Conservation (phyloP, 2,329 filamentous ascomycete genomes). For the Penicillium crustosum region DNA sequence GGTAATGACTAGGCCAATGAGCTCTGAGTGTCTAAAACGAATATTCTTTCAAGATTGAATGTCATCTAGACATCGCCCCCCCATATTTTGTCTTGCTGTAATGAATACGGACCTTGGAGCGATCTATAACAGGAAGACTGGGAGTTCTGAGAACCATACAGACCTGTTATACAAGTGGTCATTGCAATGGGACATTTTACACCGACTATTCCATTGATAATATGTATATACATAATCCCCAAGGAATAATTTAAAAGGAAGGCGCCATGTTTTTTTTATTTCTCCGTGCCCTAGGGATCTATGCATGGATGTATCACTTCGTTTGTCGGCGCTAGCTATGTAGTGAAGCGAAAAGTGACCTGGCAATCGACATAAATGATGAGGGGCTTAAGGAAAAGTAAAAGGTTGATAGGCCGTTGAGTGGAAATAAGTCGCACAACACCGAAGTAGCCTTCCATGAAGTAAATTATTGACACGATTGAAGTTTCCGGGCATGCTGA, state of each 20-base stretch:
- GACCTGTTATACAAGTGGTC: too few species aligned
- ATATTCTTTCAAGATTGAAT: not conserved
- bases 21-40: not conserved
- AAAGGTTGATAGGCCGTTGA: not conserved
- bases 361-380: not conserved
- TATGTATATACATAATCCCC: not conserved
- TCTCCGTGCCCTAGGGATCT: not conserved
- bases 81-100: fast-evolving
- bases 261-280: not conserved
- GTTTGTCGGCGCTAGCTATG: not conserved
- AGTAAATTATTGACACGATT: not conserved
- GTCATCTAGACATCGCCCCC: too few species aligned
- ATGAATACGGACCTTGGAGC: fast-evolving
- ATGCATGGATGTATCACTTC: not conserved
- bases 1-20: not conserved
- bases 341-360: not conserved
- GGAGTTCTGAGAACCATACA: not conserved
- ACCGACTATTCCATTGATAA: too few species aligned
- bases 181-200: not conserved
- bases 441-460: not conserved
- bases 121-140: not conserved
- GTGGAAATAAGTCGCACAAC: not conserved
- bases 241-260: not conserved
- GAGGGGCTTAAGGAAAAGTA: not conserved
- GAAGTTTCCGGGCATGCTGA: not conserved